These are phyloP conservation scores for Trichophyton schoenleinii DNA, from an alignment of 2,329 filamentous ascomycete species.

Conservation along the genomic window DNA sequence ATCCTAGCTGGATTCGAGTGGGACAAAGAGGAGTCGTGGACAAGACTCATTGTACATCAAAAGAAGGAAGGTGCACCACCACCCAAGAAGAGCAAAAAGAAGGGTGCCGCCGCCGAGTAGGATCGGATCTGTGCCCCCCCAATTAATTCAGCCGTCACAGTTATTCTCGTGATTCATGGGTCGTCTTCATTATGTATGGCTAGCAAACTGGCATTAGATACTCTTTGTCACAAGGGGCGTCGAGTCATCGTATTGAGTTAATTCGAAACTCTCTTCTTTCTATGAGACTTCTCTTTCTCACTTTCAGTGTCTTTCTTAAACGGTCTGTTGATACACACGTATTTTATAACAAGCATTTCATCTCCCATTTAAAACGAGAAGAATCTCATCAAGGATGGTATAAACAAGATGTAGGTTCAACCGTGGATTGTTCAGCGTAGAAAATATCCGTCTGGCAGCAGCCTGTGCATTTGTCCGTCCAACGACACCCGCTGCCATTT, in stretches of 20 bases:
- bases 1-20: constrained; percentile 93
- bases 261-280: background rate
- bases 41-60: constrained; percentile 73
- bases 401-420: constrained; percentile 67
- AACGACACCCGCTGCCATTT: constrained; percentile 84
- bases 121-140: too few species aligned
- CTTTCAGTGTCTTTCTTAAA: background rate
- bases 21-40: constrained; percentile 88
- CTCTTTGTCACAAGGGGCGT: background rate
- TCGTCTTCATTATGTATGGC: background rate
- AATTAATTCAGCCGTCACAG: too few species aligned
- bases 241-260: background rate
- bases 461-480: constrained; percentile 82
- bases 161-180: background rate
- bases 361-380: constrained; percentile 42
- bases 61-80: constrained; percentile 53
- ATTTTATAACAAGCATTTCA: background rate
- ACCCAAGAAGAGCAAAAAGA: constrained; percentile 53
- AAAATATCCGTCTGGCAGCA: constrained; percentile 77
- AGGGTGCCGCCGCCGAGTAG: constrained; percentile 8
- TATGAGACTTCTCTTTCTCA: background rate
- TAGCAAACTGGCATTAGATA: constrained; percentile 2
- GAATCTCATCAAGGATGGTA: constrained; percentile 58
- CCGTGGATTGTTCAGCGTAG: constrained; percentile 77
- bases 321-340: background rate